Evolutionary conservation across 768 basidiomycete genomes (phyloP).

Genomic region (Pilatotrama ljubarskyi): DNA sequence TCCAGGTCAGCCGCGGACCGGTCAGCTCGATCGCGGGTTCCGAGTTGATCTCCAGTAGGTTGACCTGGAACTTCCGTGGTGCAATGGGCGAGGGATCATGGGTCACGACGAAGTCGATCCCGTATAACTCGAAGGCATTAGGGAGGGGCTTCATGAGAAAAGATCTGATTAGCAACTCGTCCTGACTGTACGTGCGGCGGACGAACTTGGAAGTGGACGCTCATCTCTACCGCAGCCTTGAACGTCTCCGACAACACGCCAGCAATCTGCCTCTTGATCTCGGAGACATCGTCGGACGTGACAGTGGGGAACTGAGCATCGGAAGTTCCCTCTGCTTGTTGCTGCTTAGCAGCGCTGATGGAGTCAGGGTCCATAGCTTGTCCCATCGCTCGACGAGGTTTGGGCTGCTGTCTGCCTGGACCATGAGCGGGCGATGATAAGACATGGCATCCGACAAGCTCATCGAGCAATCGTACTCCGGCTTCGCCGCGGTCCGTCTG

Average conservation of each 20-base stretch:
- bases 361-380: conserved; percentile 13
- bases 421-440: conserved; percentile 33
- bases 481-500: conserved; percentile 69
- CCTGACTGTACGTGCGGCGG: neutral
- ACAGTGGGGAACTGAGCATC: conserved; percentile 25
- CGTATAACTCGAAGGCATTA: conserved; percentile 94
- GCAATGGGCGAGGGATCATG: conserved; percentile 33
- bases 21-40: conserved; percentile 96
- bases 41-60: conserved; percentile 89
- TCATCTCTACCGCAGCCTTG: conserved; percentile 79
- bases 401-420: conserved; percentile 4
- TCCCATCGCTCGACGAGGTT: conserved; percentile 18
- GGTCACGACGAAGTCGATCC: conserved; percentile 86
- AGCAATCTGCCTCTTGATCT: conserved; percentile 63
- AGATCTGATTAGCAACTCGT: neutral
- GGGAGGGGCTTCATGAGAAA: conserved; percentile 61
- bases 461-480: conserved; percentile 76
- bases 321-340: neutral
- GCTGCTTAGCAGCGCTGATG: neutral
- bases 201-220: conserved; percentile 81
- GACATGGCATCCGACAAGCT: conserved; percentile 68
- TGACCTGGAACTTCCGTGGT: conserved; percentile 50
- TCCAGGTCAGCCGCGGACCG: conserved; percentile 77
- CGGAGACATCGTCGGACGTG: conserved; percentile 40
- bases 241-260: conserved; percentile 78